Conservation (phyloP, 306 rosid genomes). For the Cucumis cinereus region DNA sequence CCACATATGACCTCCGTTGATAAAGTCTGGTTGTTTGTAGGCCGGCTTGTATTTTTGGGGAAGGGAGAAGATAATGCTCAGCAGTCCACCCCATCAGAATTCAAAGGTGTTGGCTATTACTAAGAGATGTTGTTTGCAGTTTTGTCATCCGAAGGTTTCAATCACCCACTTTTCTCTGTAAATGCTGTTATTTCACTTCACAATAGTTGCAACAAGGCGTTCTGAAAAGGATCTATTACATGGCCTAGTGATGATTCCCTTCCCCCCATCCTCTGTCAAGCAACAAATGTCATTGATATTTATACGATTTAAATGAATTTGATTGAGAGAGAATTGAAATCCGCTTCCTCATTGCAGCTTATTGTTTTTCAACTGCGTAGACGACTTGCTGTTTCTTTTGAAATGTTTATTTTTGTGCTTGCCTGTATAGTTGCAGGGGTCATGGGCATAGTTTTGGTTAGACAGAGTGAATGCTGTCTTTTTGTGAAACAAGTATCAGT, state of each 20-base stretch:
- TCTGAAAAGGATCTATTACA: not conserved
- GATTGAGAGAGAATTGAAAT: not conserved
- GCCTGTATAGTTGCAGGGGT: not conserved
- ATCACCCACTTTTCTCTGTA: not conserved
- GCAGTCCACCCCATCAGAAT: conserved; percentile 20
- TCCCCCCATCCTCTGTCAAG: not conserved
- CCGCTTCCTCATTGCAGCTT: not conserved
- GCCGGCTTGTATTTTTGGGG: conserved; percentile 65
- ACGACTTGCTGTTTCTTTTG: not conserved
- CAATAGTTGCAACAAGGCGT: not conserved
- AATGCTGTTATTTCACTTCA: not conserved
- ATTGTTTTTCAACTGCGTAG: not conserved
- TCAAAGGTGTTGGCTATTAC: conserved; percentile 52
- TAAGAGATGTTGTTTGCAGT: conserved; percentile 9
- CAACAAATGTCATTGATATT: not conserved
- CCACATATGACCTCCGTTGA: not conserved
- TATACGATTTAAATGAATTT: not conserved
- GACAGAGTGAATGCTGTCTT: not conserved
- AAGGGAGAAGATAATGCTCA: conserved; percentile 37
- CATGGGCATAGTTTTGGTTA: not conserved
- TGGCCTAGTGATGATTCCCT: not conserved
- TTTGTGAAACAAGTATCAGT: not conserved
- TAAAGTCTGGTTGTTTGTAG: conserved; percentile 25
- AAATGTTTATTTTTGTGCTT: not conserved
- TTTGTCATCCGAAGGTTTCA: not conserved